phyloP scores from a whole-genome alignment of 2,329 filamentous ascomycete genomes.

The Ophiostoma piceae region DNA sequence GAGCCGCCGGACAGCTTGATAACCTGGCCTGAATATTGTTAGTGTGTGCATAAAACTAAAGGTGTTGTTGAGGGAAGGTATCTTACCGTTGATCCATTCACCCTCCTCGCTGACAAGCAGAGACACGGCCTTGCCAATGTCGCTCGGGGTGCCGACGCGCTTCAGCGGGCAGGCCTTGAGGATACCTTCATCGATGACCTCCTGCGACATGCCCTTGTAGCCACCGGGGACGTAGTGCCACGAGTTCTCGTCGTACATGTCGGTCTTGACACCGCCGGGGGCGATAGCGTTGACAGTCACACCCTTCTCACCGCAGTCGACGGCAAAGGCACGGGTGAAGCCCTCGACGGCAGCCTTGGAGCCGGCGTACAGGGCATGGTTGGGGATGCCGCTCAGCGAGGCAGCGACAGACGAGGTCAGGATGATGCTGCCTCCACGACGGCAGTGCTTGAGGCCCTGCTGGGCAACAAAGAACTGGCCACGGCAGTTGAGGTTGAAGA shows the following conservation, averaged over 20 bases:
- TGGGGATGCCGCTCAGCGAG: constrained; percentile 59
- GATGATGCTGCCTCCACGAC: constrained; percentile 64
- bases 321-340: constrained; percentile 65
- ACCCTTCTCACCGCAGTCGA: constrained; percentile 62
- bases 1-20: constrained; percentile 39
- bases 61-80: neutral
- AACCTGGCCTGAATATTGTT: constrained; percentile 33
- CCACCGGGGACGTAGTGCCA: constrained; percentile 60
- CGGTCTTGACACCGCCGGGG: constrained; percentile 67
- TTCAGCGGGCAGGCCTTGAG: constrained; percentile 55
- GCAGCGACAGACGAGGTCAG: constrained; percentile 67
- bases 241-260: constrained; percentile 69
- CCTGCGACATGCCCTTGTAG: constrained; percentile 46
- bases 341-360: constrained; percentile 69
- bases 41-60: neutral
- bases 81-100: constrained; percentile 60
- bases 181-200: constrained; percentile 51
- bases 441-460: constrained; percentile 65
- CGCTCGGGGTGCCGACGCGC: constrained; percentile 52
- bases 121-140: constrained; percentile 54
- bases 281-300: constrained; percentile 70
- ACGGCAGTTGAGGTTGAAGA: constrained; percentile 65
- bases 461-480: constrained; percentile 75
- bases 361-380: constrained; percentile 67
- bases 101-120: constrained; percentile 53